Percentiles rank a stretch among this genome's conserved stretches.
Evolutionary conservation across 208 protist genomes (phyloP).

Genomic region (Crithidia thermophila): DNA sequence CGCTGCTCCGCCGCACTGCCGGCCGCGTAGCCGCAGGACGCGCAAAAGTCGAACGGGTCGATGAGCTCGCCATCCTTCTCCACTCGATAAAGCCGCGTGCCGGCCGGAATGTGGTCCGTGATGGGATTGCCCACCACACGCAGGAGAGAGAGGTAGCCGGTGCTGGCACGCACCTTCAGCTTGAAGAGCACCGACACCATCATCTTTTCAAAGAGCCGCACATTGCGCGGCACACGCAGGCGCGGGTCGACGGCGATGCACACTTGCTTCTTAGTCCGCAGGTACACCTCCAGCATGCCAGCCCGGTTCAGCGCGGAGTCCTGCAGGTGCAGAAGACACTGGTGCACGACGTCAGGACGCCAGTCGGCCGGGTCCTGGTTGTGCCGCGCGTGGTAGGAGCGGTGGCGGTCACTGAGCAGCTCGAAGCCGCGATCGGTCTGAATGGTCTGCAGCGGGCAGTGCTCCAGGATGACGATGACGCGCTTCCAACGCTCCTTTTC

Average conservation of each 20-base stretch:
- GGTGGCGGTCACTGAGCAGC: constrained; percentile 98
- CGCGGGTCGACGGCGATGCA: constrained; percentile 97
- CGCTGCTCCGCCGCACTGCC: constrained; percentile 21
- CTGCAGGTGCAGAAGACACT: constrained; percentile 97
- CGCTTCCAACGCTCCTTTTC: constrained; percentile 90
- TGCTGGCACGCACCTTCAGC: constrained; percentile 94
- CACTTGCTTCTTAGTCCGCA: constrained; percentile 96
- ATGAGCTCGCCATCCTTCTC: constrained; percentile 87
- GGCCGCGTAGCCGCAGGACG: constrained; percentile 35
- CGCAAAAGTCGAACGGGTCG: constrained; percentile 68
- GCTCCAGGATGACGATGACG: constrained; percentile 96
- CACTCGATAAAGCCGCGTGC: constrained; percentile 71
- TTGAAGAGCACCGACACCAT: constrained; percentile 99
- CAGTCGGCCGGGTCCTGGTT: constrained; percentile 94
- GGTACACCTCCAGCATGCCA: constrained; percentile 96
- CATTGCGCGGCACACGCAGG: constrained; percentile 98
- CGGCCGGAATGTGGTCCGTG: constrained; percentile 97
- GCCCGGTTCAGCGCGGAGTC: constrained; percentile 99
- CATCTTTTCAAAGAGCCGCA: constrained; percentile 98
- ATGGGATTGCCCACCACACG: constrained; percentile 99
- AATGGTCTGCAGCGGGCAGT: constrained; percentile 92
- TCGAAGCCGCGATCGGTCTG: constrained; percentile 96
- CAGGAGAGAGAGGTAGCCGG: constrained; percentile 94
- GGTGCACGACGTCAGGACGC: constrained; percentile 99
- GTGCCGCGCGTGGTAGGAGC: constrained; percentile 93